phyloP scores from a whole-genome alignment of 2,329 filamentous ascomycete species.

The Pseudogymnoascus pannorum region DNA sequence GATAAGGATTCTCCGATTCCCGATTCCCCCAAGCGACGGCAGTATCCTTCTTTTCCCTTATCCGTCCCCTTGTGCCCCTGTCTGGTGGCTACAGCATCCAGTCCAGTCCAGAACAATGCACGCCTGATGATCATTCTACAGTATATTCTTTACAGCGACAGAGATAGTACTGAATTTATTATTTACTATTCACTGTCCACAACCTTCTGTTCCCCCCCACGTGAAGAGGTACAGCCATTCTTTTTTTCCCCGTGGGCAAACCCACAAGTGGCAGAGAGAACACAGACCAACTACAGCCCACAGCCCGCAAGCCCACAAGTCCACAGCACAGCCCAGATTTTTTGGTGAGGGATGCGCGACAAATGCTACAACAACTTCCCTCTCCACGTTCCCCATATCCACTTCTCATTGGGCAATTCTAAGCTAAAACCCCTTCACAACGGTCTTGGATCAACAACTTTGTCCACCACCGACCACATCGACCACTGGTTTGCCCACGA shows the following conservation, averaged over 20 bases:
- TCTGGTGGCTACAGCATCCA: not conserved
- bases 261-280: not conserved
- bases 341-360: not conserved
- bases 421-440: not conserved
- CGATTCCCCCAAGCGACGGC: not conserved
- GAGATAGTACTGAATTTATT: not conserved
- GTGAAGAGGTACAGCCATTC: not conserved
- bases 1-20: not conserved
- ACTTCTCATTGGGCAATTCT: not conserved
- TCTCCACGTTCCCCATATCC: slow-evolving; percentile 2
- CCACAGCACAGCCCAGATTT: not conserved
- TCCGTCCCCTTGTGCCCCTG: not conserved
- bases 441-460: not conserved
- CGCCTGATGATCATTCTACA: not conserved
- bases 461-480: not conserved
- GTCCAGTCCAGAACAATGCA: not conserved
- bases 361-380: not conserved
- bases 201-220: not conserved
- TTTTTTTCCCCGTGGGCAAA: not conserved
- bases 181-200: not conserved
- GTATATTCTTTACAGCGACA: not conserved
- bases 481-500: not conserved
- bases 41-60: not conserved
- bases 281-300: not conserved
- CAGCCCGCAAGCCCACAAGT: not conserved